Percentiles rank a stretch among this genome's conserved stretches.
These are phyloP conservation scores for Candida khao-thaluensis DNA, from an alignment of 805 yeast genomes.

Conservation along the genomic window DNA sequence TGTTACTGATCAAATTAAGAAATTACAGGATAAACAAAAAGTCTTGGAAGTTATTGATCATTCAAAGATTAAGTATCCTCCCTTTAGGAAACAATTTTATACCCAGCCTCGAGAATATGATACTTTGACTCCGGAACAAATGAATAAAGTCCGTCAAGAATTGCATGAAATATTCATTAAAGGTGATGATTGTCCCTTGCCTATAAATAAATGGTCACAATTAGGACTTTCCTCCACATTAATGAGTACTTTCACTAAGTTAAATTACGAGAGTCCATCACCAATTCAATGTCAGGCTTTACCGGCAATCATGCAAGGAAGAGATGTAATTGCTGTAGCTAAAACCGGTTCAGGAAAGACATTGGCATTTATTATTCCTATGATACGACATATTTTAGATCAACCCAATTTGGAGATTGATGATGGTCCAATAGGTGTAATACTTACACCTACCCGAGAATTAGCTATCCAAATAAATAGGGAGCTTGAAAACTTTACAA, in stretches of 20 bases:
- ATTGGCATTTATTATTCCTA: slow-evolving; percentile 78
- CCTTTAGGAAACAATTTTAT: slow-evolving; percentile 64
- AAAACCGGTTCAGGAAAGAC: slow-evolving; percentile 98
- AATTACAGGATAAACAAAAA: slow-evolving; percentile 49
- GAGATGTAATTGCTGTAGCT: slow-evolving; percentile 91
- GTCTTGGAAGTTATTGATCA: slow-evolving; percentile 50
- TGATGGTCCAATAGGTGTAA: slow-evolving; percentile 76
- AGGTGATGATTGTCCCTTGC: slow-evolving; percentile 59
- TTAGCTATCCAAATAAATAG: slow-evolving; percentile 78
- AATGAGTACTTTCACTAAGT: slow-evolving; percentile 49
- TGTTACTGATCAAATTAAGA: slow-evolving; percentile 34
- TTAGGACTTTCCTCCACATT: slow-evolving; percentile 69
- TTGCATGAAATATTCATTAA: slow-evolving; percentile 66
- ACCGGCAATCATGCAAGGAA: slow-evolving; percentile 86
- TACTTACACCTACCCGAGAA: slow-evolving; percentile 91
- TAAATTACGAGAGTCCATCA: slow-evolving; percentile 66
- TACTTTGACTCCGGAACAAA: slow-evolving; percentile 52
- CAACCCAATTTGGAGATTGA: slow-evolving; percentile 50
- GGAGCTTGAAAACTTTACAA: slow-evolving; percentile 61
- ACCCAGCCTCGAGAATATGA: slow-evolving; percentile 55
- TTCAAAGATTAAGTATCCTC: slow-evolving; percentile 43
- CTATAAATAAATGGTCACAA: slow-evolving; percentile 76
- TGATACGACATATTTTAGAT: slow-evolving; percentile 79
- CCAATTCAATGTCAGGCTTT: slow-evolving; percentile 89
- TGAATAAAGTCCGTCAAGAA: slow-evolving; percentile 48